Base-by-base conservation (phyloP, 2,329 filamentous ascomycete species). In the Colletotrichum aenigma region DNA sequence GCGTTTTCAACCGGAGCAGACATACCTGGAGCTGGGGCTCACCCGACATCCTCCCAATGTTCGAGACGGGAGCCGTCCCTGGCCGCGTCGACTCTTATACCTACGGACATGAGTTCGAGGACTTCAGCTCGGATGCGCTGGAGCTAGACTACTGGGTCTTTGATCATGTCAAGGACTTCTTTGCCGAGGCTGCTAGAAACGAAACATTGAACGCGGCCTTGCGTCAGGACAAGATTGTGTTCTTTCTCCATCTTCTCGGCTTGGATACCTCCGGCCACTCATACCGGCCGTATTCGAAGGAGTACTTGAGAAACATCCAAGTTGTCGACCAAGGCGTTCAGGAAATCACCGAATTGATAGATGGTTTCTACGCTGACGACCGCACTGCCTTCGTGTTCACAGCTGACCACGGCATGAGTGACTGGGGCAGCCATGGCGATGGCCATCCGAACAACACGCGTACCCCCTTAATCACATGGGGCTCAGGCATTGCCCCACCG, bases 11-110 rank as follows among this genome's bases (percentile, higher is more conserved):
- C 84, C 92, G 95, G 77, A 98, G 96, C 82, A 90, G 94, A 61
- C 97, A 99, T 86, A 99, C 97, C 9, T 99, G 97, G 97, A 98
- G 96, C 84, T 99, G 97, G 97, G 97, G 97, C 3, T 98, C 96
- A 82, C 97, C 97, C 2, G 97, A 99, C 85, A 99, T 99, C 81
- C 86, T 99, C 78, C 95, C 95, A 70, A 99, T 99, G 97, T 99
- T 99, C 83, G 93, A 97, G 82, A 91, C 96, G 73, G 97, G 97
- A n/a, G 96, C 97, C 28, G 92, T 95, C 12, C 94, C 95, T 1
- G 96, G 96, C 9, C 90, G 94, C 77, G 94, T 99, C 2, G 95
- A 98, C 84, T 94, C 95, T n/a, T 94, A 93, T 78, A 95, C 90
- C 75, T 99, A 99, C 82, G 91, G 90, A 12, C 90, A 94, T 48